Evolutionary conservation across 1,139 yeast species (phyloP).

Genomic region (Kurtzmaniella quercitrusa): DNA sequence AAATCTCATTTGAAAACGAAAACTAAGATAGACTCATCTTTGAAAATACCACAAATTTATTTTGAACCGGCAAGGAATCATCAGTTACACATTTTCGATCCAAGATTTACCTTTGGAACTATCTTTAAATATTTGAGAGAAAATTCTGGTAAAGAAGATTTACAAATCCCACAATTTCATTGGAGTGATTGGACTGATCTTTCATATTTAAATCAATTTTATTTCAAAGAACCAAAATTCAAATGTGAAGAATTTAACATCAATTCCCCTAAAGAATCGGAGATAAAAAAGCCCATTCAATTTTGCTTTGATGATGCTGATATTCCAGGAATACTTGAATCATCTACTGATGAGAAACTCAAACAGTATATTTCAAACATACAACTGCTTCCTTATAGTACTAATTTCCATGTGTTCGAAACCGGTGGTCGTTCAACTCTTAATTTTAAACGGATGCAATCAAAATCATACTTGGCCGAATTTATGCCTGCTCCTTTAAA

Average conservation of each 20-base stretch:
- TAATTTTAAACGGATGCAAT: constrained; percentile 24
- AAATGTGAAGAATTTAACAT: constrained; percentile 20
- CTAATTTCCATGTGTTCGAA: constrained; percentile 39
- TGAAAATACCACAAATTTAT: constrained; percentile 10
- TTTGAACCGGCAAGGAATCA: constrained; percentile 11
- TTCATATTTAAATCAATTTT: constrained; percentile 19
- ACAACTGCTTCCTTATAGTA: constrained; percentile 10
- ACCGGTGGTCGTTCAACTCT: constrained; percentile 30
- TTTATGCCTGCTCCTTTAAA: constrained; percentile 43
- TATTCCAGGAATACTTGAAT: constrained; percentile 11
- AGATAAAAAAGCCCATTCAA: constrained; percentile 13
- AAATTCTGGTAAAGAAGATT: constrained; percentile 8
- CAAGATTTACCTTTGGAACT: constrained; percentile 28
- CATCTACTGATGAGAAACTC: constrained; percentile 6
- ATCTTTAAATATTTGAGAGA: constrained; percentile 18
- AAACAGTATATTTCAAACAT: constrained; percentile 8
- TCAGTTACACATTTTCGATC: constrained; percentile 21
- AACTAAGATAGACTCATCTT: constrained; percentile 5
- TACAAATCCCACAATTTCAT: constrained; percentile 25
- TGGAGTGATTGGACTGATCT: constrained; percentile 36
- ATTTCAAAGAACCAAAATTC: constrained; percentile 13
- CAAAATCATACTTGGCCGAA: constrained; percentile 37
- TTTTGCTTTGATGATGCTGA: constrained; percentile 29
- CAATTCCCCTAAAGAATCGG: constrained; percentile 16
- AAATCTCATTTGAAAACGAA: not conserved